phyloP scores from a whole-genome alignment of 176 grass and related monocot genomes.

The Paspalum vaginatum region DNA sequence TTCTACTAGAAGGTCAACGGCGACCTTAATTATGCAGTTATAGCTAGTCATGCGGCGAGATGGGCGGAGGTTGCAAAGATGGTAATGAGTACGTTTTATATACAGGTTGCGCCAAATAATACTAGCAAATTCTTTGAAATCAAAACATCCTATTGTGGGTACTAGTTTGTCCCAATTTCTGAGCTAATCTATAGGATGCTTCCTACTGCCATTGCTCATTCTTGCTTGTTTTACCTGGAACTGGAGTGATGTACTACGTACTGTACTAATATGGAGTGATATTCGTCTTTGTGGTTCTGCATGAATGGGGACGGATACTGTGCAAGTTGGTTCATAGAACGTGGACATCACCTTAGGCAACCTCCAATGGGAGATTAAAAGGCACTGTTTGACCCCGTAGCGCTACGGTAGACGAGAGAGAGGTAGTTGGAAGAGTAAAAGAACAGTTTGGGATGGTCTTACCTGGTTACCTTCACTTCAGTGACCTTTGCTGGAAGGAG shows the following conservation, averaged over 20 bases:
- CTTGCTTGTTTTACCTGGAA: too few species aligned
- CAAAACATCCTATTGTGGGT: neutral
- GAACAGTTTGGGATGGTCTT: too few species aligned
- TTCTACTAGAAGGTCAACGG: conserved; percentile 23
- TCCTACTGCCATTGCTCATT: too few species aligned
- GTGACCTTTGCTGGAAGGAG: neutral
- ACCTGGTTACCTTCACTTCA: too few species aligned
- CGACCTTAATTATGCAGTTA: neutral
- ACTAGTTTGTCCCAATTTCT: neutral
- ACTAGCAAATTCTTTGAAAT: neutral
- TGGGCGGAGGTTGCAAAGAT: neutral
- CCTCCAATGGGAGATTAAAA: too few species aligned
- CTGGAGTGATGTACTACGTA: too few species aligned
- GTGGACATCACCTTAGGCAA: too few species aligned
- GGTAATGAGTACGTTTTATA: too few species aligned
- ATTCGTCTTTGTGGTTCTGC: conserved; percentile 6
- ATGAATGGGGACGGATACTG: neutral
- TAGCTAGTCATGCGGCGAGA: neutral
- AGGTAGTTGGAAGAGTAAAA: too few species aligned
- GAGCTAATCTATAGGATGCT: neutral
- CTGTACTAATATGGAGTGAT: neutral
- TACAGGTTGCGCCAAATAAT: neutral
- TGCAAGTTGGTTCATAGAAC: conserved; percentile 36
- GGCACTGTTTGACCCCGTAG: too few species aligned
- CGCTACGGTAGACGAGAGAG: too few species aligned